Evolutionary conservation across 331 rosid genomes (phyloP).

Genomic region (Prunus yedoensis): DNA sequence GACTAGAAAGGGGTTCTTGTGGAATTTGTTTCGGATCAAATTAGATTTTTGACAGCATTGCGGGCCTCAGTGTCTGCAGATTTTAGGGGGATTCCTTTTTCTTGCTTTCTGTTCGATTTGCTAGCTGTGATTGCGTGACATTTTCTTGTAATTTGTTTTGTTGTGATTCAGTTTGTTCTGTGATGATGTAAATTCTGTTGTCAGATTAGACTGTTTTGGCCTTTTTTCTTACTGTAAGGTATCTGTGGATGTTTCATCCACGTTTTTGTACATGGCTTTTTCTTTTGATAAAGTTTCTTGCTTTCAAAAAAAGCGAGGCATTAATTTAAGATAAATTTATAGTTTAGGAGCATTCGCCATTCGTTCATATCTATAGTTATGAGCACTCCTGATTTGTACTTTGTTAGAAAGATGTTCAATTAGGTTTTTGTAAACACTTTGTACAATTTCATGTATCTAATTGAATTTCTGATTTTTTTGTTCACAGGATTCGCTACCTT

Average conservation of each 20-base stretch:
- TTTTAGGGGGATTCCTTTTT: not conserved
- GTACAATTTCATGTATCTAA: slow-evolving; percentile 8
- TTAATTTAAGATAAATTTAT: not conserved
- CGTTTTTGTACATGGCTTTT: not conserved
- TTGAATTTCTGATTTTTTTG: slow-evolving; percentile 14
- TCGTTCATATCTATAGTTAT: not conserved
- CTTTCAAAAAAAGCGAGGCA: not conserved
- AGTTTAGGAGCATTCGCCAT: not conserved
- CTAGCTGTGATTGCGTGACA: not conserved
- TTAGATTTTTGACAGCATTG: no score
- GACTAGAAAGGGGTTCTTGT: no score
- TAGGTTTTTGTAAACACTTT: not conserved
- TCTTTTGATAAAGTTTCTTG: not conserved
- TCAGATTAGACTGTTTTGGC: not conserved
- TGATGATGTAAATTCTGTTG: not conserved
- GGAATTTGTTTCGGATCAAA: not conserved
- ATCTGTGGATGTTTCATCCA: not conserved
- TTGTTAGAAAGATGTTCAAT: not conserved
- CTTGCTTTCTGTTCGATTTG: not conserved
- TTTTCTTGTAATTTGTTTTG: no score
- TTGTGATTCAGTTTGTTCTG: not conserved
- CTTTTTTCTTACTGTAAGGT: not conserved
- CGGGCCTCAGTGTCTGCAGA: not conserved
- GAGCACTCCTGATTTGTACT: not conserved
- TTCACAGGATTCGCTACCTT: slow-evolving; percentile 94